phyloP scores from a whole-genome alignment of 495 filamentous ascomycete genomes.

The Talaromyces thailandensis region DNA sequence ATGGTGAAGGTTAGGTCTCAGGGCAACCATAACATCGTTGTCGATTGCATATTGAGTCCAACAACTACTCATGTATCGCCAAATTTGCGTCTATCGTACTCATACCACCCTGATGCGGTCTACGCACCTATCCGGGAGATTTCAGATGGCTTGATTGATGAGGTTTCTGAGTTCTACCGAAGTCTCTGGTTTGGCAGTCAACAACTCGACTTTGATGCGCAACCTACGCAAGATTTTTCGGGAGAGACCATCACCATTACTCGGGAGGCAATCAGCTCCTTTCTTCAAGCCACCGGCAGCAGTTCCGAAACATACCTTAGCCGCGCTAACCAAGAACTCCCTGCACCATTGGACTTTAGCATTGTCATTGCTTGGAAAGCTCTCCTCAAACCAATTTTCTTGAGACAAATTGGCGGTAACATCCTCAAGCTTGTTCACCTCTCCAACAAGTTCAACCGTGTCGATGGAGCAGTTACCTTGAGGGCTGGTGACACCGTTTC shows the following conservation, averaged over 20 bases:
- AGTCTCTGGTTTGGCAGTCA: constrained; percentile 37
- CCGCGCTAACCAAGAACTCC: constrained; percentile 84
- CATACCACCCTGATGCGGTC: neutral
- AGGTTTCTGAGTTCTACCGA: constrained; percentile 98
- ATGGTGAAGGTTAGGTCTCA: neutral
- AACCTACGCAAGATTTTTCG: constrained; percentile 75
- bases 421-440: constrained; percentile 90
- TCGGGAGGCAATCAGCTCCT: constrained; percentile 86
- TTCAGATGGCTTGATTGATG: constrained; percentile 88
- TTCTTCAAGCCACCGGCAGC: constrained; percentile 95
- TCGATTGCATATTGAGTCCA: neutral
- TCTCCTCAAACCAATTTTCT: constrained; percentile 96
- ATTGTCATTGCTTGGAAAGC: constrained; percentile 99
- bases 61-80: neutral
- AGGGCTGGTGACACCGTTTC: constrained; percentile 87
- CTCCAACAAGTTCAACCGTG: constrained; percentile 94
- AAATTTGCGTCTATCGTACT: neutral
- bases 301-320: constrained; percentile 96
- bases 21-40: neutral
- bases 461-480: constrained; percentile 85
- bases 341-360: constrained; percentile 96
- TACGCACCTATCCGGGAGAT: constrained; percentile 19
- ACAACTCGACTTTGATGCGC: constrained; percentile 64
- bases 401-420: constrained; percentile 85
- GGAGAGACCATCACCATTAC: constrained; percentile 80